phyloP scores from a whole-genome alignment of 176 grass and related monocot genomes.

The Tillandsia leiboldiana region DNA sequence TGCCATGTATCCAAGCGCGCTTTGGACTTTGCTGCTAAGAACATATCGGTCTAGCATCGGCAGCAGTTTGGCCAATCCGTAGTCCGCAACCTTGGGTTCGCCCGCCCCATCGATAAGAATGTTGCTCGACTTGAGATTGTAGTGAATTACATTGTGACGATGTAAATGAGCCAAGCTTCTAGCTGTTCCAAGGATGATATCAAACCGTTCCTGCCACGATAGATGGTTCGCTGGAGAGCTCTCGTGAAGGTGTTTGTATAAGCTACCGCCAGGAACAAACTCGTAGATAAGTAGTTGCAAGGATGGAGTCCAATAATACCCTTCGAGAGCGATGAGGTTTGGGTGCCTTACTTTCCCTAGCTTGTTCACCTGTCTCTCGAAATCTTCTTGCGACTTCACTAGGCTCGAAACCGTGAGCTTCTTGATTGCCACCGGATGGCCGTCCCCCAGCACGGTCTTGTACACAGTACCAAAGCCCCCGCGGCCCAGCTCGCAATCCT shows the following conservation, averaged over 20 bases:
- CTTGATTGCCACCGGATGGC: constrained; percentile 86
- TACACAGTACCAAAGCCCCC: constrained; percentile 92
- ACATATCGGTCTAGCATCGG: constrained; percentile 92
- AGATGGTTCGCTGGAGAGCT: constrained; percentile 40
- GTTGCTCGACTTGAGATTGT: constrained; percentile 93
- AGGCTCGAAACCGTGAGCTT: constrained; percentile 94
- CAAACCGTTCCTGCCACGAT: constrained; percentile 85
- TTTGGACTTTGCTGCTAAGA: constrained; percentile 92
- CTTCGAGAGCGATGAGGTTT: constrained; percentile 68
- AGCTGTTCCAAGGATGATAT: constrained; percentile 76
- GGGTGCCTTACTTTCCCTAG: constrained; percentile 71
- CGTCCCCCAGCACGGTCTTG: constrained; percentile 74
- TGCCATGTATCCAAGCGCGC: constrained; percentile 92
- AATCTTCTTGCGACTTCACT: constrained; percentile 84
- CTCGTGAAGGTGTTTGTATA: constrained; percentile 71
- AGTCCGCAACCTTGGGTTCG: constrained; percentile 64
- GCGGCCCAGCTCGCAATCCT: constrained; percentile 89
- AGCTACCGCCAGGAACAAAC: constrained; percentile 69
- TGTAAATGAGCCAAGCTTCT: constrained; percentile 69
- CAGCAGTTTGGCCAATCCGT: constrained; percentile 72
- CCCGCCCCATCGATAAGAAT: constrained; percentile 67
- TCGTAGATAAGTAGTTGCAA: constrained; percentile 92
- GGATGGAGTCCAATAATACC: constrained; percentile 92
- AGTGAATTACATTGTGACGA: constrained; percentile 64
- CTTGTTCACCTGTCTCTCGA: constrained; percentile 66